Percentiles rank a stretch among this genome's conserved stretches.
phyloP scores from a whole-genome alignment of 1,284 basidiomycete species.

The Ceratobasidium sp. region DNA sequence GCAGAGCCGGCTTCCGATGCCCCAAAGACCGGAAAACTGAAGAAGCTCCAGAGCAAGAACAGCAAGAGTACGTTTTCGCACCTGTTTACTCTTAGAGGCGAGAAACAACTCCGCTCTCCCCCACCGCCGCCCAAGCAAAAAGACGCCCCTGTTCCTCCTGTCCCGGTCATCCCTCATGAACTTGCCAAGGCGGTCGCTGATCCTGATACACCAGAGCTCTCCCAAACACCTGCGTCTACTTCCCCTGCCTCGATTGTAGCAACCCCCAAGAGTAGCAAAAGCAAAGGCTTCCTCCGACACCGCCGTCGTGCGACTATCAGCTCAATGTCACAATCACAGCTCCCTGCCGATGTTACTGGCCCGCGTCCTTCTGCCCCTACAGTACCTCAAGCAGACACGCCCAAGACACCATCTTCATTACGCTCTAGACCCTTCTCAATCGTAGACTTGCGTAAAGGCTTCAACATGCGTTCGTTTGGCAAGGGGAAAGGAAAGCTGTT shows the following conservation, averaged over 20 bases:
- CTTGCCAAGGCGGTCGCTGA: conserved; percentile 36
- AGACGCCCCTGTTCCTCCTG: conserved; percentile 21
- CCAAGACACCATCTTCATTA: conserved; percentile 29
- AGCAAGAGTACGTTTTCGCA: conserved; percentile 32
- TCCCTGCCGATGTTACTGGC: background rate
- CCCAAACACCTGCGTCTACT: background rate
- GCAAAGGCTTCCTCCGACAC: conserved; percentile 13
- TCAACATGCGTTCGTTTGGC: conserved; percentile 19
- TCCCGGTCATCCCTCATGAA: conserved; percentile 25
- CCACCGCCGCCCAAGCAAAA: conserved; percentile 23
- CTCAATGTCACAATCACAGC: conserved; percentile 7
- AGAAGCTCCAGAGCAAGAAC: conserved; percentile 16
- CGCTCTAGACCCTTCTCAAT: conserved; percentile 26
- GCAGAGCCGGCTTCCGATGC: background rate
- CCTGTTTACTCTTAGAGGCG: conserved; percentile 30
- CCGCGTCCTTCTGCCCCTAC: background rate
- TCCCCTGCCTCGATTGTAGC: background rate
- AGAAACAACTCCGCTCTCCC: conserved; percentile 18
- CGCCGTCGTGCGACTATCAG: conserved; percentile 27
- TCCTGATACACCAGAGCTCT: conserved; percentile 18
- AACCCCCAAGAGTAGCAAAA: conserved; percentile 6
- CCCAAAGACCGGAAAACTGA: background rate
- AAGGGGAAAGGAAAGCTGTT: conserved; percentile 21
- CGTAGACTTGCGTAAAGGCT: conserved; percentile 37
- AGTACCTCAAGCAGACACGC: background rate